Evolutionary conservation across 352 stramenopile genomes (phyloP).

Genomic region (Pythium oligandrum): DNA sequence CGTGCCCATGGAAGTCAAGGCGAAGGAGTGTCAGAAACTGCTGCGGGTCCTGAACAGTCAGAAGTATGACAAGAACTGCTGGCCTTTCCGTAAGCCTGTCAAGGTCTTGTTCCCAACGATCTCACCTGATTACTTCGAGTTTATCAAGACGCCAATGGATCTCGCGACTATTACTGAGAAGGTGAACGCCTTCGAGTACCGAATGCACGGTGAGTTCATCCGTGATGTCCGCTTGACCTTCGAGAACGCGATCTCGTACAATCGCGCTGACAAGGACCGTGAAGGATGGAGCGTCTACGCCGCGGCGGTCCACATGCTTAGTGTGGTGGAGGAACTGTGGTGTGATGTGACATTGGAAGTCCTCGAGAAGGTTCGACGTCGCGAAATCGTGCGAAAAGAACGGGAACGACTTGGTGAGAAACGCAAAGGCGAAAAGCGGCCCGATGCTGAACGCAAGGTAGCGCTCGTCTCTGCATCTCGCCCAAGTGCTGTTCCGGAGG

Average conservation of each 20-base stretch:
- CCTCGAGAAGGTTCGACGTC: slow-evolving; percentile 59
- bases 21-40: slow-evolving; percentile 77
- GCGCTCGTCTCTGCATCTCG: neutral
- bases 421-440: slow-evolving; percentile 33
- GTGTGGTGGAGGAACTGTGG: slow-evolving; percentile 71
- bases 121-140: slow-evolving; percentile 71
- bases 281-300: slow-evolving; percentile 80
- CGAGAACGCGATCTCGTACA: slow-evolving; percentile 82
- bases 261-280: slow-evolving; percentile 72
- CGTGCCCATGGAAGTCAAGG: slow-evolving; percentile 69
- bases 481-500: neutral
- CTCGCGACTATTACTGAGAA: slow-evolving; percentile 70
- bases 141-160: slow-evolving; percentile 83
- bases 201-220: slow-evolving; percentile 79
- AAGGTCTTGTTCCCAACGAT: slow-evolving; percentile 67
- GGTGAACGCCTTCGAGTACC: slow-evolving; percentile 64
- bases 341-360: slow-evolving; percentile 78
- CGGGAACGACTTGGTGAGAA: slow-evolving; percentile 54
- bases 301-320: slow-evolving; percentile 66
- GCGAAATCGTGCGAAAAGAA: slow-evolving; percentile 70
- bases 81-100: slow-evolving; percentile 81
- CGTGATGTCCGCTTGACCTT: slow-evolving; percentile 75
- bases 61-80: slow-evolving; percentile 85
- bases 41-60: slow-evolving; percentile 79
- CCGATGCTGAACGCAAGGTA: slow-evolving; percentile 26